Evolutionary conservation across 139 green algal species (phyloP), one percentile per base, ranked within the genome.

Genomic region (Micromonas pusilla): DNA sequence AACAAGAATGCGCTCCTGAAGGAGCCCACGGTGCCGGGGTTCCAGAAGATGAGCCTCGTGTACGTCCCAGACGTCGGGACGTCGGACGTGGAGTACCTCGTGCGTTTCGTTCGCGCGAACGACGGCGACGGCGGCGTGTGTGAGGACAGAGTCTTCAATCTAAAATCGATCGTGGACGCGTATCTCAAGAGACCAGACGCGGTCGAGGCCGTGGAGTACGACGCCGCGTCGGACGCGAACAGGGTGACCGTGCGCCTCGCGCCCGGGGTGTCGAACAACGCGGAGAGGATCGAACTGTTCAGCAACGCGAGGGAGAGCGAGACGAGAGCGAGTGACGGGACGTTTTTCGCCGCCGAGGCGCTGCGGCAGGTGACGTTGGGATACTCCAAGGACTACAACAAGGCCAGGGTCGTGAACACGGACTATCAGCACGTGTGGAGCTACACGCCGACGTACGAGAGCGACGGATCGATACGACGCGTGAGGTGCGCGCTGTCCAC

Each of bases 381-480:
- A 77, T 66, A 77, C 38, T 66, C 37, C n/a, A 65, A 37, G 0
- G 38, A 39, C 25, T 77, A 28, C 25, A 32, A n/a, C 52, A 38
- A 19, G 20, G 71, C 52, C 34, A 4, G 71, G 3, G 71, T 66
- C 2, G 37, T 66, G 2, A 39, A 65, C 26, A 66, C 37, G 26
- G 71, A 77, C 38, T 77, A 77, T 25, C 36, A 77, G 52, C 71
- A 77, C 52, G 71, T 77, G 25, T 77, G 71, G 71, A 66, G 19
- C 16, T 77, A 53, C 71, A 64, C 37, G 39, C 71, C 71, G 9
- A 37, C 32, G 37, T 20, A 66, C 33, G 71, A 77, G 19, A 25
- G 16, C 37, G 67, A 77, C 23, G 39, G 25, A 39, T 28, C 52
- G 30, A 26, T 52, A 1, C 45, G 37, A 28, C 20, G 20, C 32